Evolutionary conservation across 2,329 filamentous ascomycete genomes (phyloP), one percentile per base, ranked within the genome.

Genomic region (Xylariaceae sp.): DNA sequence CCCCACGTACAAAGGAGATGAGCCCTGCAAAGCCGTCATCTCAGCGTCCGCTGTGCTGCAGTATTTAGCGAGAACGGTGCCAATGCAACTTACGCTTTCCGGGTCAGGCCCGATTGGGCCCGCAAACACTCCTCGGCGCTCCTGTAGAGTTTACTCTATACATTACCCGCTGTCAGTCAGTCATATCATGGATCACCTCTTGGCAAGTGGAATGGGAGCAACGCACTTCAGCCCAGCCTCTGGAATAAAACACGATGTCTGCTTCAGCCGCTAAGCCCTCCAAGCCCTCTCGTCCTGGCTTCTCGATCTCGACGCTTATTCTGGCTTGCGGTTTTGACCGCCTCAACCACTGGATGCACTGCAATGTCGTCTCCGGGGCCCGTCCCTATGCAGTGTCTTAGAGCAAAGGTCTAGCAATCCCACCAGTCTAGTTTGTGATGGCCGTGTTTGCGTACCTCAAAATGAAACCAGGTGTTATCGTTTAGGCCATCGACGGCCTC

Each of bases 211-310:
- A 26, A 26, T 26, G 11, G 22, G 22, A 26, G 22, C 41, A 41
- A 64, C 66, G 63, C 63, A 83, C 82, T 67, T 82, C 74, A 44
- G 84, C 84, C 84, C 85, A 89, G 38, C 70, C 72, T 53, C 74
- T 77, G 11, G 84, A 86, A 63, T 83, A 88, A 59, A 88, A 87
- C n/a, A 88, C 77, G 15, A 86, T 73, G 55, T 88, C 80, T 18
- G 82, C 83, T 51, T 74, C 69, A 29, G 68, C 67, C 19, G 81
- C 81, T 36, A 87, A 69, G 19, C 76, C 68, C 37, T 69, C 64
- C 41, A 88, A 68, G 2, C 80, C 81, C 19, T 64, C 60, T 9
- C 85, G 73, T 11, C 70, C 72, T 2, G 84, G 83, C 58, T 86
- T 88, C 64, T 89, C 85, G 32, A 85, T 66, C 61, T 89, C 85